Conservation (phyloP, 2,329 filamentous ascomycete species). For the Cladophialophora immunda region DNA sequence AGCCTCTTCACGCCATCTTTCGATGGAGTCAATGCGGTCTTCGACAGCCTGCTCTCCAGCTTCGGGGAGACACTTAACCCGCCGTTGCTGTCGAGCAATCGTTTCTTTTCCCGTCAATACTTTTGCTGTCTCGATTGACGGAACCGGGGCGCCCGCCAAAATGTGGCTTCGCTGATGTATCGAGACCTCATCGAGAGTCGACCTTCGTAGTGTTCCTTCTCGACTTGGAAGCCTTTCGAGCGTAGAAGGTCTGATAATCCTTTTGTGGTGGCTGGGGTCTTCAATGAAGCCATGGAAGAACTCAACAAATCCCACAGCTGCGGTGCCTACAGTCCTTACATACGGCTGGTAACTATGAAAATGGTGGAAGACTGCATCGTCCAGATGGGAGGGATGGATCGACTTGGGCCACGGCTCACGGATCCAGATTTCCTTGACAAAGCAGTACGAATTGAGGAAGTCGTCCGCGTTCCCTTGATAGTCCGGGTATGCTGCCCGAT, state of each 20-base stretch:
- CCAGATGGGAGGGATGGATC: constrained; percentile 52
- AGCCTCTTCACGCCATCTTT: constrained; percentile 21
- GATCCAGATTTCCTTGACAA: constrained; percentile 45
- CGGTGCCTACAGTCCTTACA: constrained; percentile 42
- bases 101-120: not conserved
- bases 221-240: not conserved
- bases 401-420: constrained; percentile 43
- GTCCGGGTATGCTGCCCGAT: constrained; percentile 49
- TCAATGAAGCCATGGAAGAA: constrained; percentile 46
- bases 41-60: not conserved
- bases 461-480: constrained; percentile 51
- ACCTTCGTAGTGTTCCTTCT: not conserved
- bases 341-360: constrained; percentile 50
- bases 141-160: not conserved
- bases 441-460: constrained; percentile 50
- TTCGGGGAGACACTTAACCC: not conserved
- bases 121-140: not conserved
- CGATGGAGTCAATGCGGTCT: constrained; percentile 39
- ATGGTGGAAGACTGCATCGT: constrained; percentile 57
- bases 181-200: not conserved
- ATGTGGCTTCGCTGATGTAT: not conserved
- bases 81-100: not conserved
- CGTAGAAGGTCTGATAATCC: constrained; percentile 20
- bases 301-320: constrained; percentile 48
- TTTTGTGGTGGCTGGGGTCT: constrained; percentile 23